Evolutionary conservation across 2,329 filamentous ascomycete species (phyloP).

Genomic region (Fusarium keratoplasticum): DNA sequence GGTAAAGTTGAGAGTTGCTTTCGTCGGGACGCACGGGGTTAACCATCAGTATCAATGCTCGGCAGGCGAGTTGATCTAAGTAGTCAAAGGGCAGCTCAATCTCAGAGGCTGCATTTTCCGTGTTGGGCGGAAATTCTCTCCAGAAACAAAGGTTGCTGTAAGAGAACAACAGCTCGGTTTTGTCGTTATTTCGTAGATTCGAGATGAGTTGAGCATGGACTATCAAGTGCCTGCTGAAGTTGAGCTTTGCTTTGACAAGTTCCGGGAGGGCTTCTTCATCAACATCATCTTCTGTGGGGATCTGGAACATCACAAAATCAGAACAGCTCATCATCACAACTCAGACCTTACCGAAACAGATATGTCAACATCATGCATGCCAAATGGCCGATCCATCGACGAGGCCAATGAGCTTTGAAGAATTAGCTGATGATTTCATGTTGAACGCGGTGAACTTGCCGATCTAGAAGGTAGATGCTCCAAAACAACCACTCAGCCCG

Average conservation of each 20-base stretch:
- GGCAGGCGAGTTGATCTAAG: constrained; percentile 14
- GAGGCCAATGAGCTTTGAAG: background rate
- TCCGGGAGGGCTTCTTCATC: background rate
- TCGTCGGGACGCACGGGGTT: rapidly evolving
- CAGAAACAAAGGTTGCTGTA: constrained; percentile 25
- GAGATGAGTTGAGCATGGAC: constrained; percentile 11
- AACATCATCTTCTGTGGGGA: background rate
- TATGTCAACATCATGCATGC: constrained; percentile 3
- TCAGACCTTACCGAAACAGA: constrained; percentile 1
- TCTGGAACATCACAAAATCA: background rate
- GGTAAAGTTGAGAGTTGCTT: background rate
- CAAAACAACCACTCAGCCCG: constrained; percentile 18
- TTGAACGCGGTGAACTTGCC: background rate
- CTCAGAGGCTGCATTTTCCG: background rate
- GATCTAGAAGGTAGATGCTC: constrained; percentile 20
- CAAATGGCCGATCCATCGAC: background rate
- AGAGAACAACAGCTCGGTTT: background rate
- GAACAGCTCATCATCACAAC: rapidly evolving
- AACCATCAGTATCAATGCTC: constrained; percentile 4
- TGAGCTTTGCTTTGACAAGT: background rate
- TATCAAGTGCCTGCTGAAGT: constrained; percentile 9
- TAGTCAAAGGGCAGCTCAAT: background rate
- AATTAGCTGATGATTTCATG: background rate
- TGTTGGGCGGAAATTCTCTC: constrained; percentile 13
- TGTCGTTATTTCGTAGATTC: background rate